Evolutionary conservation across 805 yeast species (phyloP), one percentile per base, ranked within the genome.

Genomic region (Lachancea meyersii): DNA sequence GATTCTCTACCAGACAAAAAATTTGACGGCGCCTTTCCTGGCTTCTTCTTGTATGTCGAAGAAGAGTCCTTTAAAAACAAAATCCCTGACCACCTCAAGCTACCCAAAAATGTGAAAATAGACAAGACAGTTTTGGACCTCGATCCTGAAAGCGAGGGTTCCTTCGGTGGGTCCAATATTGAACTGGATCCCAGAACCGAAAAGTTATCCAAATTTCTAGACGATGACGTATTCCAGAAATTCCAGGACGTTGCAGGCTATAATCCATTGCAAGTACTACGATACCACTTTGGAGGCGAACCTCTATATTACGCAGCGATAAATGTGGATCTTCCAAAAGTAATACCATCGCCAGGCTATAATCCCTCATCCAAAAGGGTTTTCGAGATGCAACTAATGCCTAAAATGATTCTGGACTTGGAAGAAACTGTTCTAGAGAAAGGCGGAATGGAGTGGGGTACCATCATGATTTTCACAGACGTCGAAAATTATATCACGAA

Each of bases 401-500:
- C 98, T 2, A 86, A 86, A 59, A 77, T 88, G 41, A 91, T 93
- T 41, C 70, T 86, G 39, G 91, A 86, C 54, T 70, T 93, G 35
- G 97, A 91, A 58, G 70, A 69, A 33, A 63, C 66, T 22, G 55
- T 61, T 13, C 67, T 60, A 38, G 67, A 84, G 2, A 53, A 73
- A 33, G 77, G 77, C 27, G 97, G 97, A 10, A 91, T 91, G 95
- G 94, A 91, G 48, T 93, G 98, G 98, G 97, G 97, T 1, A 85
- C 97, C 0, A 84, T 93, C 23, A 67, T 86, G 20, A 84, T 91
- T 1, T 85, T 80, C 32, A 86, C 96, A 0, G 88, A 86, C 51
- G 63, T 65, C 6, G 80, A 77, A 49, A 94, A 86, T 57, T 77
- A 68, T 47, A 63, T 70, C 13, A 81, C 87, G 10, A 48, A 60